These are phyloP conservation scores for Penicillium brasilianum DNA, from an alignment of 2,329 filamentous ascomycete species.

Conservation along the genomic window DNA sequence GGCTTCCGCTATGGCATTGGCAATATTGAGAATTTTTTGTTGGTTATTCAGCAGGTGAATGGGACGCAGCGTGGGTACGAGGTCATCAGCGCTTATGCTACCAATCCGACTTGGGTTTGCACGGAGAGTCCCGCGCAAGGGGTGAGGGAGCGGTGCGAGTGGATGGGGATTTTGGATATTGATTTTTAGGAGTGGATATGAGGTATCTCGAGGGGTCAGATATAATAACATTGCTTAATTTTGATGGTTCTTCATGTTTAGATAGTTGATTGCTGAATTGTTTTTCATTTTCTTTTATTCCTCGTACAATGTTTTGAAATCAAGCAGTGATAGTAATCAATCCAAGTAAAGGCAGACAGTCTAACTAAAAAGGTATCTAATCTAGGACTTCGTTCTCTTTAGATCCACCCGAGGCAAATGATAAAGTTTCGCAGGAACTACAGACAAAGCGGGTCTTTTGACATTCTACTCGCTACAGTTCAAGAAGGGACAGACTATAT, in stretches of 20 bases:
- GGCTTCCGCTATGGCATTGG: slow-evolving; percentile 24
- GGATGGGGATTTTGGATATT: slow-evolving; percentile 12
- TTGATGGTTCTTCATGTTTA: too few relatives aligned
- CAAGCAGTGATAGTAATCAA: too few relatives aligned
- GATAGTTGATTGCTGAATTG: too few relatives aligned
- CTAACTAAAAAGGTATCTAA: too few relatives aligned
- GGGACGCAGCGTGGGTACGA: slow-evolving; percentile 5
- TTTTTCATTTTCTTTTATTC: too few relatives aligned
- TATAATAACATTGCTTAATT: too few relatives aligned
- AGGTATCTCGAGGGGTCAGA: too few relatives aligned
- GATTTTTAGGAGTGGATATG: not conserved
- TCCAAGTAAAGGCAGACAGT: too few relatives aligned
- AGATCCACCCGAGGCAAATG: not conserved
- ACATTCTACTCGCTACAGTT: not conserved
- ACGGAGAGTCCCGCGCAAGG: not conserved
- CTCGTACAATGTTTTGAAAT: too few relatives aligned
- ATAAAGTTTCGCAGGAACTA: too few relatives aligned
- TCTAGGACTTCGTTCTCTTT: too few relatives aligned
- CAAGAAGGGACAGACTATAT: not conserved
- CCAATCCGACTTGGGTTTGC: slow-evolving; percentile 16
- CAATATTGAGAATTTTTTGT: slow-evolving; percentile 18
- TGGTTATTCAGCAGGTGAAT: slow-evolving; percentile 13
- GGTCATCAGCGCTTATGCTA: slow-evolving; percentile 12
- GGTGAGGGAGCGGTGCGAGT: slow-evolving; percentile 14
- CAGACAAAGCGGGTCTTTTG: too few relatives aligned